A percentile compares a stretch with the other conserved stretches of the same genome.
phyloP scores from a whole-genome alignment of 805 yeast genomes.

The Myxozyma monticola region DNA sequence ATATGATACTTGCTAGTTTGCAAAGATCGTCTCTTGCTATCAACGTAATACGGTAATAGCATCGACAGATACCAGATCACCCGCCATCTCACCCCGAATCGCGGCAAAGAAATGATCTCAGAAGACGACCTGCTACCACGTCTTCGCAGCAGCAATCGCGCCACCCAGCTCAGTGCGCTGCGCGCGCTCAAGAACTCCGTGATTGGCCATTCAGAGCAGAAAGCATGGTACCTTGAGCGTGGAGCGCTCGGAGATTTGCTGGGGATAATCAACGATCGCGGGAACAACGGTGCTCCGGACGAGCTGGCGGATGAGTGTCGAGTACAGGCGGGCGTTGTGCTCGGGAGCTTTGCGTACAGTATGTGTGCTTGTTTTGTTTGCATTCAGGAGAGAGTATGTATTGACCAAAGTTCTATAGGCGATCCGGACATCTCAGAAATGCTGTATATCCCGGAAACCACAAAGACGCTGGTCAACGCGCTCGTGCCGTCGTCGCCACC shows the following conservation, averaged over 20 bases:
- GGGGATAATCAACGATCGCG: conserved; percentile 28
- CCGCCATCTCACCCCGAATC: too few species aligned
- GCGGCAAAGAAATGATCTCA: conserved; percentile 23
- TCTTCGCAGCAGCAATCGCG: conserved; percentile 15
- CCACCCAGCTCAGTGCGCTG: conserved; percentile 29
- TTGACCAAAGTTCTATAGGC: conserved; percentile 7
- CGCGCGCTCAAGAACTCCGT: conserved; percentile 36
- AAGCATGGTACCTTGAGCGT: conserved; percentile 32
- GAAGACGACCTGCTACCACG: conserved; percentile 21
- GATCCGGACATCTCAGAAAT: conserved; percentile 22
- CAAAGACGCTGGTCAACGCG: conserved; percentile 12
- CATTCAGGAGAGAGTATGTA: too few species aligned
- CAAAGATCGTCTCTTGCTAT: too few species aligned
- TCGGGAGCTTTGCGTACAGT: conserved; percentile 40
- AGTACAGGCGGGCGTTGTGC: conserved; percentile 34
- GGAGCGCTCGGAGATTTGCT: conserved; percentile 32
- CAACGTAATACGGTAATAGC: too few species aligned
- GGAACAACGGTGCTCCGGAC: conserved; percentile 9
- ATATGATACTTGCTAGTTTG: too few species aligned
- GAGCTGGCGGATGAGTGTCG: conserved; percentile 18
- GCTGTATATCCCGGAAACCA: conserved; percentile 6
- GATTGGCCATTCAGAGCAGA: conserved; percentile 40
- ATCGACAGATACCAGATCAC: too few species aligned
- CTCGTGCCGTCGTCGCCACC: conserved; percentile 12
- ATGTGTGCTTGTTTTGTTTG: conserved; percentile 8